phyloP scores from a whole-genome alignment of 208 protist genomes.

The Trypanosoma rangeli region DNA sequence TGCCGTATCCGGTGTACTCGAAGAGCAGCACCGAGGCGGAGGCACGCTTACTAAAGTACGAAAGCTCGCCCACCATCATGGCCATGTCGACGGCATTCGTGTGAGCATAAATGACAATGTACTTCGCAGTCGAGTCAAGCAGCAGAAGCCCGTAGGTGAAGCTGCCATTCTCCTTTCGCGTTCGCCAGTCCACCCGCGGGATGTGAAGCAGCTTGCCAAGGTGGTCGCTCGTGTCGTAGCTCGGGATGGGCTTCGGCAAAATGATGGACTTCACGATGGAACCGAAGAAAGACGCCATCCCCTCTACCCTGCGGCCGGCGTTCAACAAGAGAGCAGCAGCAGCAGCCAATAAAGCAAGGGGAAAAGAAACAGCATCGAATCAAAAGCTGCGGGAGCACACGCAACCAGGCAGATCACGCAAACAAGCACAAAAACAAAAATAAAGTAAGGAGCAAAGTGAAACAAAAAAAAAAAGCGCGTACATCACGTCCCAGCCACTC shows the following conservation, averaged over 20 bases:
- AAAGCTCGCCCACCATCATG: constrained; percentile 69
- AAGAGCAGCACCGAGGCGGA: constrained; percentile 64
- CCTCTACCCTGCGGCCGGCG: no score
- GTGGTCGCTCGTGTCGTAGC: constrained; percentile 50
- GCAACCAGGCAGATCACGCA: neutral
- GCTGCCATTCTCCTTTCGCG: constrained; percentile 45
- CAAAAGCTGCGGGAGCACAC: neutral
- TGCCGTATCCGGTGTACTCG: constrained; percentile 87
- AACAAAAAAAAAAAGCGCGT: constrained; percentile 1
- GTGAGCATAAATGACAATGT: constrained; percentile 82
- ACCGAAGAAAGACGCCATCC: constrained; percentile 54
- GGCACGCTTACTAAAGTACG: constrained; percentile 50
- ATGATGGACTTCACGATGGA: constrained; percentile 75
- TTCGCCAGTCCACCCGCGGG: constrained; percentile 47
- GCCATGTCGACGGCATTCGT: constrained; percentile 87
- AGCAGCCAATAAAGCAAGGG: neutral
- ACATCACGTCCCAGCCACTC: neutral
- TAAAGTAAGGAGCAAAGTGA: neutral
- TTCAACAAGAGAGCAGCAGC: neutral
- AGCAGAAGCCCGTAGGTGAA: constrained; percentile 68
- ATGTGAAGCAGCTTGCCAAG: constrained; percentile 60
- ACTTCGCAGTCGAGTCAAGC: constrained; percentile 45
- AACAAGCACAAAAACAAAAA: neutral
- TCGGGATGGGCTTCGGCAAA: constrained; percentile 61
- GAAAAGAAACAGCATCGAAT: neutral